Conservation (phyloP, 371 early-diverging fungal genomes). For the Funneliformis caledonium region DNA sequence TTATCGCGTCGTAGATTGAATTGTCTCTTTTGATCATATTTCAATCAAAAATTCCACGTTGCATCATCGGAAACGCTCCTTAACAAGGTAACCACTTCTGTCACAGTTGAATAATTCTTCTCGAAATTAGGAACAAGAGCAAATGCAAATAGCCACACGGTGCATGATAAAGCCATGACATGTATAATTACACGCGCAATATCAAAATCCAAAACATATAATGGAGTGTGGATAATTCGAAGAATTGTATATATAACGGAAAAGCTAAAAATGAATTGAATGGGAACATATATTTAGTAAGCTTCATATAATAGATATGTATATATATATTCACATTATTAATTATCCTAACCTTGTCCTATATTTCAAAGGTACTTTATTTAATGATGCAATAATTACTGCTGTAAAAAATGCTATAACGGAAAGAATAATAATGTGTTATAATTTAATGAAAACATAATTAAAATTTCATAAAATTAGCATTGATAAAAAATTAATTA, state of each 20-base stretch:
- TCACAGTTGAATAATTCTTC: constrained; percentile 9
- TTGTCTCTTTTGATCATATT: neutral
- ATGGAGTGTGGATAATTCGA: constrained; percentile 27
- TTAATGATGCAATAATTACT: constrained; percentile 23
- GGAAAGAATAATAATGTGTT: neutral
- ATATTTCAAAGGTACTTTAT: constrained; percentile 30
- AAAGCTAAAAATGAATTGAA: constrained; percentile 17
- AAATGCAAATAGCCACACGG: constrained; percentile 28
- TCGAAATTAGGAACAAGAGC: constrained; percentile 34
- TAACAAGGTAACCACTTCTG: constrained; percentile 22
- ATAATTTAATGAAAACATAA: too few relatives aligned
- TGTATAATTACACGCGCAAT: constrained; percentile 22
- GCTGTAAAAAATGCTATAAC: constrained; percentile 31
- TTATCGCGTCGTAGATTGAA: too few relatives aligned
- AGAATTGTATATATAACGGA: constrained; percentile 30
- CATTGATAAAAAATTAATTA: neutral
- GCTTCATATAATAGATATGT: neutral
- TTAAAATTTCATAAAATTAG: neutral
- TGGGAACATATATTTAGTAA: neutral
- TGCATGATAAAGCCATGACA: constrained; percentile 34
- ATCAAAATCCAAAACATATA: constrained; percentile 34
- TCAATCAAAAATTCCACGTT: constrained; percentile 23
- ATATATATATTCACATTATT: neutral
- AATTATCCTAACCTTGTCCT: constrained; percentile 7
- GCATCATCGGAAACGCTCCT: constrained; percentile 2